These are phyloP conservation scores for Dalechampia spathulata DNA, from an alignment of 441 rosid genomes.

Conservation along the genomic window DNA sequence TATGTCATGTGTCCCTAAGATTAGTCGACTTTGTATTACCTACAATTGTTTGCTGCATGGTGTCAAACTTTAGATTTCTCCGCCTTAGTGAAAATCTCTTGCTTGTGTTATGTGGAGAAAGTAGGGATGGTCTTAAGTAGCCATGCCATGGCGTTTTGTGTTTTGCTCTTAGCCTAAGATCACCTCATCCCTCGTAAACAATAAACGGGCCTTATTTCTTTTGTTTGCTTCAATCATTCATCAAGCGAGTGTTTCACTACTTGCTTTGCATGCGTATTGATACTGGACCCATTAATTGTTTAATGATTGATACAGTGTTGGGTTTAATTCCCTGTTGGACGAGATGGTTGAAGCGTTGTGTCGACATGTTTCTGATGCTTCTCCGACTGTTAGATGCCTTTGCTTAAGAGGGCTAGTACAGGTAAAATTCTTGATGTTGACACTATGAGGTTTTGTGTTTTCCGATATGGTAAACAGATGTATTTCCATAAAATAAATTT, in stretches of 20 bases:
- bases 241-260: neutral
- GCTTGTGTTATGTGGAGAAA: too few relatives aligned
- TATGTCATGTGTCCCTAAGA: neutral
- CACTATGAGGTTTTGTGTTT: slow-evolving; percentile 6
- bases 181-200: neutral
- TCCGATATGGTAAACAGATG: neutral
- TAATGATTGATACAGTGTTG: slow-evolving; percentile 73
- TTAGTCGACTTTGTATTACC: too few relatives aligned
- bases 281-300: too few relatives aligned
- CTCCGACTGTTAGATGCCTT: slow-evolving; percentile 92
- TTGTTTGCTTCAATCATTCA: too few relatives aligned
- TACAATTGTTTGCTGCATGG: too few relatives aligned
- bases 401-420: slow-evolving; percentile 95
- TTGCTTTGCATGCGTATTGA: neutral
- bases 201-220: too few relatives aligned
- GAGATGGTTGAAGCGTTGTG: slow-evolving; percentile 95
- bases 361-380: slow-evolving; percentile 93
- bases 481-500: neutral
- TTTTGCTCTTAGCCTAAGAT: too few relatives aligned
- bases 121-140: too few relatives aligned
- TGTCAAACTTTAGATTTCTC: too few relatives aligned
- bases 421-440: slow-evolving; percentile 29
- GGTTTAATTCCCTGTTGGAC: slow-evolving; percentile 70
- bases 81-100: too few relatives aligned
- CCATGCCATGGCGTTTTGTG: too few relatives aligned